phyloP scores from a whole-genome alignment of 73 alveolate species.

The Stentor roeselii region DNA sequence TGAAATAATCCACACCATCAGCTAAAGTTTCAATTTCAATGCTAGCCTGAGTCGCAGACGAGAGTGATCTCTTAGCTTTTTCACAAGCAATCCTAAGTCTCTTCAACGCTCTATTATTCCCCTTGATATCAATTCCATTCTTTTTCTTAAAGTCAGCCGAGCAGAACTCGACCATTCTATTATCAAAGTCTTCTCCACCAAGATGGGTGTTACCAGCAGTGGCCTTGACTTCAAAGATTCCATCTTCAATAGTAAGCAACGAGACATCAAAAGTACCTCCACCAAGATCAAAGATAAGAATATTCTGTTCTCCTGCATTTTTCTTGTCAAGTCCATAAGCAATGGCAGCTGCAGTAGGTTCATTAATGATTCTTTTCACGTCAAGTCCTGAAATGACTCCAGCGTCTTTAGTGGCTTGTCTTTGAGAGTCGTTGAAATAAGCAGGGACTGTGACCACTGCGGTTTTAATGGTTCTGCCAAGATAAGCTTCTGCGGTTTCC shows the following conservation, averaged over 20 bases:
- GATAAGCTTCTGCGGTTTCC: constrained; percentile 68
- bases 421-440: constrained; percentile 80
- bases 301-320: constrained; percentile 81
- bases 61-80: constrained; percentile 82
- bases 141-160: not conserved
- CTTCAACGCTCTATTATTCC: constrained; percentile 64
- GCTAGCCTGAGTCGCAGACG: constrained; percentile 62
- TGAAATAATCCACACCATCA: constrained; percentile 66
- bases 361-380: constrained; percentile 72
- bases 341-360: constrained; percentile 94
- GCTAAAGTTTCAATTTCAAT: constrained; percentile 80
- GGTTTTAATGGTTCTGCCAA: constrained; percentile 66
- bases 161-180: not conserved
- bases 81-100: constrained; percentile 81
- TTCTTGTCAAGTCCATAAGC: constrained; percentile 93
- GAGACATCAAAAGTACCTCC: constrained; percentile 90
- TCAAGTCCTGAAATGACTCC: constrained; percentile 71
- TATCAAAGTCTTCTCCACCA: constrained; percentile 24
- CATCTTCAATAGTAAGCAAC: constrained; percentile 78
- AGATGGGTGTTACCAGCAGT: constrained; percentile 93
- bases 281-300: constrained; percentile 80
- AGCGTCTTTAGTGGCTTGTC: constrained; percentile 83
- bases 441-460: constrained; percentile 91
- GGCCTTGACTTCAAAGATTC: constrained; percentile 90
- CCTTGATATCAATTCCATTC: constrained; percentile 37